Base-by-base conservation (phyloP, 495 filamentous ascomycete genomes). In the Acidomyces sp. region DNA sequence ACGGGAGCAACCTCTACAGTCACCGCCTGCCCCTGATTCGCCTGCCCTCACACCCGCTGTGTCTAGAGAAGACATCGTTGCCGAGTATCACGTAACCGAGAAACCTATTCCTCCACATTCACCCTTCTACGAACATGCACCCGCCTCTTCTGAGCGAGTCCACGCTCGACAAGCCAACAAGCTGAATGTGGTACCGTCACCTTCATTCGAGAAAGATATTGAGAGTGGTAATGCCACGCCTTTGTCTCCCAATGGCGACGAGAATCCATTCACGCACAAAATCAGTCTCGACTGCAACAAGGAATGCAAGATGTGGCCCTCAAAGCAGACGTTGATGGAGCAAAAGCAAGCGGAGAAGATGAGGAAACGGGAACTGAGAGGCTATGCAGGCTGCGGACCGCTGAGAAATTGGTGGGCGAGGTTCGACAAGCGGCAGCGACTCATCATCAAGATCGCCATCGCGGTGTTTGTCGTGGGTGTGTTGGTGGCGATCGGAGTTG, bases 401-500 rank as follows among this genome's bases (percentile, higher is more conserved):
- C 68, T 73, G 59, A 24, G 17, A 40, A 23, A 41, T n/a, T 17
- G 34, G 12, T 52, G 49, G 49, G 52, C 49, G 7, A 57, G 53
- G 3, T 48, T 79, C 51, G 66, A 49, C 25, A 66, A 57, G 50
- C 64, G 57, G 49, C 71, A 77, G 50, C 62, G 61, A 20, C 55
- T 77, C 38, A 54, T 53, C 12, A 48, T 69, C 18, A 72, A 78
- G 52, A 60, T 69, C 4, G 47, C 67, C 16, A 63, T 79, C 28
- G 74, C 70, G 0, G 43, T 78, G 13, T 38, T 77, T 16, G 61
- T 74, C 3, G 55, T 79, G n/a, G 77, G 67, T 2, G 61, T 62
- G 17, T 74, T 74, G 51, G 68, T 77, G 11, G 74, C 68, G 1
- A 62, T 81, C 31, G 75, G 74, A 17, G 49, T 81, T 42, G 77